A percentile compares a stretch with the other conserved stretches of the same genome.
These are phyloP conservation scores for Piloderma croceum DNA, from an alignment of 768 basidiomycete species.

Conservation along the genomic window DNA sequence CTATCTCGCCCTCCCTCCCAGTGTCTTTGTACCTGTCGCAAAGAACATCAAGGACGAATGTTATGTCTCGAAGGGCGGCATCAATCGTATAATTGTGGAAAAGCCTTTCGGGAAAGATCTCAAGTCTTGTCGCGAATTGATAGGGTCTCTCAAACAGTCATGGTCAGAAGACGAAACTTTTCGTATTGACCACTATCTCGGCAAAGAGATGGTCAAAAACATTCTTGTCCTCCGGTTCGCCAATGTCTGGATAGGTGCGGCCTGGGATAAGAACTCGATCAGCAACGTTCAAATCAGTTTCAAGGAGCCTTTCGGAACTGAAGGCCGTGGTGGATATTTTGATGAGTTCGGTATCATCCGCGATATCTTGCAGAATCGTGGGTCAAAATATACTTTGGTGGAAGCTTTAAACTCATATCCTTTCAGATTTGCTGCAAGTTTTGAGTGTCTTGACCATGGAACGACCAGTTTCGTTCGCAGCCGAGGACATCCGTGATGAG, in stretches of 20 bases:
- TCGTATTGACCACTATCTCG: conserved; percentile 98
- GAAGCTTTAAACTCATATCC: conserved; percentile 13
- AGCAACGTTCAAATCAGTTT: conserved; percentile 98
- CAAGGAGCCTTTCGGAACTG: conserved; percentile 99
- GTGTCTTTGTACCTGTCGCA: conserved; percentile 88
- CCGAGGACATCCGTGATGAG: conserved; percentile 97
- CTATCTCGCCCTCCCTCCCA: conserved; percentile 97
- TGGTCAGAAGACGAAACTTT: conserved; percentile 98
- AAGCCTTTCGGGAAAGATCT: conserved; percentile 98
- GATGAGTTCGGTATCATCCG: conserved; percentile 99
- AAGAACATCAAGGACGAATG: conserved; percentile 76
- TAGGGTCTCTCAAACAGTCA: conserved; percentile 71
- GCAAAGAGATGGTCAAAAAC: conserved; percentile 99
- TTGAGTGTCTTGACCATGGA: conserved; percentile 96
- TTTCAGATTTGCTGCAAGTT: conserved; percentile 86
- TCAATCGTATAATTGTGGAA: conserved; percentile 93
- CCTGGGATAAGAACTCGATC: conserved; percentile 95
- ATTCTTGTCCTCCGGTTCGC: conserved; percentile 92
- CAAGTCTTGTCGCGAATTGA: conserved; percentile 73
- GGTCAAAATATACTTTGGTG: conserved; percentile 31
- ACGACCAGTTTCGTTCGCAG: conserved; percentile 92
- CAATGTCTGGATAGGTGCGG: conserved; percentile 81
- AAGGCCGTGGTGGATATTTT: conserved; percentile 99
- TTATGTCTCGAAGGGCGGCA: conserved; percentile 60
- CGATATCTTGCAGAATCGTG: conserved; percentile 96